Base-by-base conservation (phyloP, 2,329 filamentous ascomycete genomes). In the Emmonsiellopsis sp. region DNA sequence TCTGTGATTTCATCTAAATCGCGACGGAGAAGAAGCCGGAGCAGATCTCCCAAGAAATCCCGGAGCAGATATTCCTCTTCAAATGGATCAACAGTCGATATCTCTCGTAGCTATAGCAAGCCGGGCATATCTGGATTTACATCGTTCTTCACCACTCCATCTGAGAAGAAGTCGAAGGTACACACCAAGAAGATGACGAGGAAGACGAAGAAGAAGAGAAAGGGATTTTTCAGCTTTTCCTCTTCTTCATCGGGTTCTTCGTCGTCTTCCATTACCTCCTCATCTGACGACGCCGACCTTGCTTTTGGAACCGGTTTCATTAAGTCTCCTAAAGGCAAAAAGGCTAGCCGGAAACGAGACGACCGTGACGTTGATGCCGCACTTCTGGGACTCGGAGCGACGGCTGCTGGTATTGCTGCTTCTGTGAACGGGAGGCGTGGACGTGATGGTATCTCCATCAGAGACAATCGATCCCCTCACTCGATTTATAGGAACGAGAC, bases 221-320 rank as follows among this genome's bases (percentile, higher is more conserved):
- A 65, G 51, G 68, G 67, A 31, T 76, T 81, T 54, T 76, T 85
- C 51, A 74, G 84, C 42, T 78, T 76, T 53, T 53, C 55, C 77
- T 49, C 36, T 2, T 49, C 47, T 39, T 40, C 36, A 21, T 49
- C 47, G n/a, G 34, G 72, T 52, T 85, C 83, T 39, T 52, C 49
- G 43, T 55, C 55, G 61, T 84, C 80, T 2, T 87, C 83, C 21
- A 27, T 27, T 27, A 27, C 21, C 1, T 84, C 81, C 2, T 86
- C 83, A 0, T 85, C 83, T 0, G 74, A 86, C 52, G 82, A 86
- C 65, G 81, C 79, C 17, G 85, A 88, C 63, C 70, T 87, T 56
- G 84, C 84, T 8, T 87, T 86, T 63, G 84, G 84, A 8, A 76
- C 71, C 52, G 83, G 82, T 13, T 84, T 67, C 37, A 55, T 70